These are phyloP conservation scores for Dendrobium chrysotoxum DNA, from an alignment of 106 monocot genomes.

Conservation along the genomic window DNA sequence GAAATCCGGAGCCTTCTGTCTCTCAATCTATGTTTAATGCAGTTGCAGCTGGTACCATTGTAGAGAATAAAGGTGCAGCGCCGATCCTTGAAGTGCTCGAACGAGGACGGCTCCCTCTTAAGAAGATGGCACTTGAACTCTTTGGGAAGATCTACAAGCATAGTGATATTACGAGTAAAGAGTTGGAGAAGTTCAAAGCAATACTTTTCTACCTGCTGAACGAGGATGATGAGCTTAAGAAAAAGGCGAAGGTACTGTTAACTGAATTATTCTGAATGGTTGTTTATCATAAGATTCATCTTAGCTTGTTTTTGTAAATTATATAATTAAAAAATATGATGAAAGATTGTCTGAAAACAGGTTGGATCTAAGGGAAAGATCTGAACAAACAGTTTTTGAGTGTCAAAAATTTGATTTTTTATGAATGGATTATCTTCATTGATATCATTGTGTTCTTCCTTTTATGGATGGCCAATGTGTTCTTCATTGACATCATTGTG, in stretches of 20 bases:
- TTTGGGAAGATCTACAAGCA: not conserved
- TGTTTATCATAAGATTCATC: not conserved
- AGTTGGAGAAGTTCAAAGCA: not conserved
- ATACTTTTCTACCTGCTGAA: not conserved
- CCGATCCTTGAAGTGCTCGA: slow-evolving; percentile 12
- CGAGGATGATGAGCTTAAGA: not conserved
- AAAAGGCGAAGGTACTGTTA: not conserved
- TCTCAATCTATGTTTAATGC: not conserved
- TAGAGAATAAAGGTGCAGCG: slow-evolving; percentile 3
- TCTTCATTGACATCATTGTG: too few species aligned
- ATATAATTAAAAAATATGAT: not conserved
- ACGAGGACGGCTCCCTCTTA: not conserved
- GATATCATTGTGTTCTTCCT: too few species aligned
- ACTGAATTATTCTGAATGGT: not conserved
- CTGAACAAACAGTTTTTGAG: too few species aligned
- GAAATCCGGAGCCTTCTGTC: not conserved
- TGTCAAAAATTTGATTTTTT: too few species aligned
- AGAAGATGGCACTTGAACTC: slow-evolving; percentile 7
- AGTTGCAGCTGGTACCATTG: not conserved
- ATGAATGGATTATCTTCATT: too few species aligned
- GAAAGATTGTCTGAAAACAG: too few species aligned
- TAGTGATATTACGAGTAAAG: not conserved
- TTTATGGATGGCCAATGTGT: too few species aligned
- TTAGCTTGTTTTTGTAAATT: not conserved
- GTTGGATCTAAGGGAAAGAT: too few species aligned